These are phyloP conservation scores for Candida vaughaniae DNA, from an alignment of 805 yeast genomes.

Conservation along the genomic window DNA sequence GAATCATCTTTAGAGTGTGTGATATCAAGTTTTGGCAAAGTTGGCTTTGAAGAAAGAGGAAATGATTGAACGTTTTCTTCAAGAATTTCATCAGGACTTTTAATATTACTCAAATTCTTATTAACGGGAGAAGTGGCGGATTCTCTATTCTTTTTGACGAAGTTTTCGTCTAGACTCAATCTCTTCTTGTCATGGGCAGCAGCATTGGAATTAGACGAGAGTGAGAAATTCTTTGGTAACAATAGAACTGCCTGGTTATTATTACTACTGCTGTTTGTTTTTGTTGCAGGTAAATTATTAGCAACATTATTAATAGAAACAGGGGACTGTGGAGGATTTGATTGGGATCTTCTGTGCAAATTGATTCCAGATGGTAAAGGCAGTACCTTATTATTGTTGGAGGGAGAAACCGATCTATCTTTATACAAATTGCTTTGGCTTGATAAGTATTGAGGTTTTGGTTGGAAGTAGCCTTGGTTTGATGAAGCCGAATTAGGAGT, in stretches of 20 bases:
- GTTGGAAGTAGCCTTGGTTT: constrained; percentile 26
- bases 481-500: constrained; percentile 15
- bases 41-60: background rate
- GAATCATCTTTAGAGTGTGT: constrained; percentile 1
- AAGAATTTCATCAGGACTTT: constrained; percentile 4
- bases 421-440: constrained; percentile 13
- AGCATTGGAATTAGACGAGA: constrained; percentile 10
- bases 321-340: constrained; percentile 29
- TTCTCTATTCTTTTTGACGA: constrained; percentile 11
- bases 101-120: constrained; percentile 10
- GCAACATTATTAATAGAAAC: constrained; percentile 5
- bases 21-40: constrained; percentile 4
- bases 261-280: constrained; percentile 1
- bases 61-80: constrained; percentile 3
- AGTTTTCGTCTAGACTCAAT: constrained; percentile 23
- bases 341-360: constrained; percentile 30
- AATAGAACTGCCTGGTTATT: constrained; percentile 48
- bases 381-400: constrained; percentile 13
- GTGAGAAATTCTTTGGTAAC: constrained; percentile 48
- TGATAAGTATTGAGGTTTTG: constrained; percentile 31
- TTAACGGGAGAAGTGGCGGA: constrained; percentile 8
- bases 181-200: constrained; percentile 21
- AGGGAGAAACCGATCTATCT: constrained; percentile 29
- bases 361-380: constrained; percentile 17
- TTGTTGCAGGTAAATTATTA: too few relatives aligned